Percentiles rank a stretch among this genome's conserved stretches.
Evolutionary conservation across 2,329 filamentous ascomycete species (phyloP).

Genomic region (Paramyrothecium roridum): DNA sequence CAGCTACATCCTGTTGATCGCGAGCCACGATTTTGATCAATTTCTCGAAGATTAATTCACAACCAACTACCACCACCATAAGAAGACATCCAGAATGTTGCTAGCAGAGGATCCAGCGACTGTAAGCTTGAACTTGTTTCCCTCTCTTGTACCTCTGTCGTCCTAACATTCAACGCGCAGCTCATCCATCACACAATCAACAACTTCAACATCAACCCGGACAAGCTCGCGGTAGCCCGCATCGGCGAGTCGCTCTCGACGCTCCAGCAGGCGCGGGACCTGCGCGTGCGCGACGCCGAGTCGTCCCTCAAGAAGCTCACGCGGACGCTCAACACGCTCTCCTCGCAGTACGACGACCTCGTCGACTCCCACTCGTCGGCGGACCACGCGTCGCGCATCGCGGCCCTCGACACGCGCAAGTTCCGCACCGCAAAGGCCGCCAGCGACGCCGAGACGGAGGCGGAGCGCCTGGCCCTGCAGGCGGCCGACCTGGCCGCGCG

Average conservation of each 20-base stretch:
- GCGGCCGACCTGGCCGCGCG: slow-evolving; percentile 70
- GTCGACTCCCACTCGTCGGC: slow-evolving; percentile 71
- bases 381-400: slow-evolving; percentile 79
- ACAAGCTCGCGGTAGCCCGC: slow-evolving; percentile 79
- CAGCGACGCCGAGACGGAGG: slow-evolving; percentile 86
- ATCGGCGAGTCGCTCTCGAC: slow-evolving; percentile 80
- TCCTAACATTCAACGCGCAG: slow-evolving; percentile 36
- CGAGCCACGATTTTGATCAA: too few relatives aligned
- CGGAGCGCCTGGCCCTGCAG: slow-evolving; percentile 83
- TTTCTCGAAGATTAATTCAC: too few relatives aligned
- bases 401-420: slow-evolving; percentile 86
- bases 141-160: neutral
- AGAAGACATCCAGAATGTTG: slow-evolving; percentile 64
- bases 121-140: slow-evolving; percentile 46
- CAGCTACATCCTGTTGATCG: too few relatives aligned
- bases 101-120: slow-evolving; percentile 90
- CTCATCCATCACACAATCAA: slow-evolving; percentile 87
- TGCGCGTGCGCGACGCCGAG: slow-evolving; percentile 71
- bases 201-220: slow-evolving; percentile 92
- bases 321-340: slow-evolving; percentile 71
- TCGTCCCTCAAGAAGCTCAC: slow-evolving; percentile 66
- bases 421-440: slow-evolving; percentile 93
- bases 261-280: slow-evolving; percentile 78
- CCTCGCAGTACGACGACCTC: slow-evolving; percentile 74
- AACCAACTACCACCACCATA: neutral